phyloP scores from a whole-genome alignment of 495 filamentous ascomycete species.

The Podospora comata region DNA sequence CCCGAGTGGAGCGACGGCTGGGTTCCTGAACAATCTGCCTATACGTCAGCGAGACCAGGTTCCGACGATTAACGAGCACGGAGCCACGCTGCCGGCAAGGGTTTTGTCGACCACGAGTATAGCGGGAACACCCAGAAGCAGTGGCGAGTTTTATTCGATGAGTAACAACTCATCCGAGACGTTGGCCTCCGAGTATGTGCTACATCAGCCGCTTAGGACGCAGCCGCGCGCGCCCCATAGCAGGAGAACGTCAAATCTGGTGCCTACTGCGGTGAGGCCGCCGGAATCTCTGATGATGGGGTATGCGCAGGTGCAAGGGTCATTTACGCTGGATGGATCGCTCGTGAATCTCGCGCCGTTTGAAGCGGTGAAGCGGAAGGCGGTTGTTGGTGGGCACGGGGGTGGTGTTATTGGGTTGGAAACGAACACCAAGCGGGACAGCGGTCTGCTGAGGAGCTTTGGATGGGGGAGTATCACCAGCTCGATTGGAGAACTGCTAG shows the following conservation, averaged over 20 bases:
- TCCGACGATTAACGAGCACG: constrained; percentile 51
- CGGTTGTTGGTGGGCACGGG: constrained; percentile 81
- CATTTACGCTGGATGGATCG: constrained; percentile 88
- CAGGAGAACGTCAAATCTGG: constrained; percentile 60
- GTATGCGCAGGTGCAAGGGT: constrained; percentile 90
- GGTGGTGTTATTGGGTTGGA: constrained; percentile 80
- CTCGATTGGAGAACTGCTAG: constrained; percentile 81
- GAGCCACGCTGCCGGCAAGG: constrained; percentile 58
- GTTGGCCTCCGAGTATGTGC: constrained; percentile 82
- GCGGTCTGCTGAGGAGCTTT: constrained; percentile 76
- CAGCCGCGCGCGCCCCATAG: constrained; percentile 53
- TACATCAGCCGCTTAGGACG: constrained; percentile 51
- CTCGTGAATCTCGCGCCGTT: constrained; percentile 85
- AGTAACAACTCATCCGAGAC: constrained; percentile 95
- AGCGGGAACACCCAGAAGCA: constrained; percentile 72
- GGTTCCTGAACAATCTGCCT: constrained; percentile 33
- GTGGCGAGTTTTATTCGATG: constrained; percentile 88
- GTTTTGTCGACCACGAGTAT: constrained; percentile 71
- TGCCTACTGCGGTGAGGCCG: constrained; percentile 43
- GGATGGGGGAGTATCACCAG: constrained; percentile 88
- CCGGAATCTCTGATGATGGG: constrained; percentile 93
- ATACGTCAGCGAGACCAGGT: constrained; percentile 39
- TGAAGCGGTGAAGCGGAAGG: constrained; percentile 93
- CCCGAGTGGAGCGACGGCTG: constrained; percentile 33
- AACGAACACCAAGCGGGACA: constrained; percentile 64